These are phyloP conservation scores for Cardiospermum halicacabum DNA, from an alignment of 345 rosid genomes.

Conservation along the genomic window DNA sequence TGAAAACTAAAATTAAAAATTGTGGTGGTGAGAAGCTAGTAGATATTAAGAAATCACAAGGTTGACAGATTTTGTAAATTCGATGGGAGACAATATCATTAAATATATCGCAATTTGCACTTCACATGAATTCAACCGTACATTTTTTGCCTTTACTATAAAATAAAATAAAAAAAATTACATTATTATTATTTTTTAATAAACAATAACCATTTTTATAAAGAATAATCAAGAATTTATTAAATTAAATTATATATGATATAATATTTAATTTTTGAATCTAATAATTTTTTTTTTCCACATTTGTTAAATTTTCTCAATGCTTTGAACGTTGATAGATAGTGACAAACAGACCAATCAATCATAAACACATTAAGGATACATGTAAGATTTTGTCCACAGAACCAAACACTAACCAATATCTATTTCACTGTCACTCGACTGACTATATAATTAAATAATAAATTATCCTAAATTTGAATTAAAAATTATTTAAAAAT, in stretches of 20 bases:
- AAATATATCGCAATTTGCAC: background rate
- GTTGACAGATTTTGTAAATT: background rate
- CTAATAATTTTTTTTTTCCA: too few relatives aligned
- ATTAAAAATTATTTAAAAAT: conserved; percentile 3
- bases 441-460: conserved; percentile 3
- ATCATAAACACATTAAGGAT: background rate
- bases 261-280: too few relatives aligned
- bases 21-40: too few relatives aligned
- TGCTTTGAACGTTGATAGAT: too few relatives aligned
- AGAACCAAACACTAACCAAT: conserved; percentile 8
- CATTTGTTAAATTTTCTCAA: too few relatives aligned
- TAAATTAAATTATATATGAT: too few relatives aligned
- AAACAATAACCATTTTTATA: background rate
- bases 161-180: too few relatives aligned
- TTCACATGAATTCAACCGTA: background rate
- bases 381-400: background rate
- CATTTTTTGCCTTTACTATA: background rate
- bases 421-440: background rate
- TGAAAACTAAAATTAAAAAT: background rate
- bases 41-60: background rate
- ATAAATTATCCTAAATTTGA: background rate
- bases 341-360: background rate
- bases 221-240: background rate
- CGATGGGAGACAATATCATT: background rate
- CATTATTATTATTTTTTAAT: too few relatives aligned